Base-by-base conservation (phyloP, 371 early-diverging fungal genomes). In the Mortierella sp. region DNA sequence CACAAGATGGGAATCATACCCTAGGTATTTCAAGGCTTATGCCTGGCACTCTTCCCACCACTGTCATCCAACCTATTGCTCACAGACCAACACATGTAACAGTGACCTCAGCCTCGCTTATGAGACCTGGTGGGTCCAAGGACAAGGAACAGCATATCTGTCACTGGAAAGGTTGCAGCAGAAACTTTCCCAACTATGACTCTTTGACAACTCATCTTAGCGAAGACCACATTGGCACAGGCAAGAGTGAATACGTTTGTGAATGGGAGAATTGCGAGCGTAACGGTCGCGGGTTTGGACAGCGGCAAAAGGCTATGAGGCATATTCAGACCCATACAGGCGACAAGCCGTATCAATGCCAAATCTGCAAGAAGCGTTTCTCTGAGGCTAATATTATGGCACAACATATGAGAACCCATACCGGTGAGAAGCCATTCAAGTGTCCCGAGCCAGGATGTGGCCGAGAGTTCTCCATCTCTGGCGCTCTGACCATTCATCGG, bases 251-350 rank as follows among this genome's bases (percentile, higher is more conserved):
- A 75, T 96, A 95, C 74, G 83, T 86, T n/a, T 97, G 97, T 72
- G 75, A 83, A 55, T 97, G 97, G 97, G 70, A 84, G 14, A 82
- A 81, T 21, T 97, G 97, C 70, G 86, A 88, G 16, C 81, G 94
- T 12, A 71, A 82, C 62, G 93, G 94, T 0, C 86, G 87, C 46
- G 86, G 85, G 1, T 93, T 95, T 70, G 84, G 81, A 0, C 94
- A 94, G 72, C 83, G 93, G 26, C 94, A 94, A 72, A 95, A 95
- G 72, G 88, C 93, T 29, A 91, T 96, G 88, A 82, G 95, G 37
- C 96, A 96, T 70, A 88, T 96, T 25, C 94, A 94, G 72, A 94
- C 93, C 26, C 96, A 93, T 81, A 91, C 91, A 11, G 95, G 95
- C 12, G 93, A 92, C 67, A 94, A 94, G 75, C 96, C 96, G 1